These are phyloP conservation scores for Cucurbita maxima DNA, from an alignment of 306 rosid species.

Conservation along the genomic window DNA sequence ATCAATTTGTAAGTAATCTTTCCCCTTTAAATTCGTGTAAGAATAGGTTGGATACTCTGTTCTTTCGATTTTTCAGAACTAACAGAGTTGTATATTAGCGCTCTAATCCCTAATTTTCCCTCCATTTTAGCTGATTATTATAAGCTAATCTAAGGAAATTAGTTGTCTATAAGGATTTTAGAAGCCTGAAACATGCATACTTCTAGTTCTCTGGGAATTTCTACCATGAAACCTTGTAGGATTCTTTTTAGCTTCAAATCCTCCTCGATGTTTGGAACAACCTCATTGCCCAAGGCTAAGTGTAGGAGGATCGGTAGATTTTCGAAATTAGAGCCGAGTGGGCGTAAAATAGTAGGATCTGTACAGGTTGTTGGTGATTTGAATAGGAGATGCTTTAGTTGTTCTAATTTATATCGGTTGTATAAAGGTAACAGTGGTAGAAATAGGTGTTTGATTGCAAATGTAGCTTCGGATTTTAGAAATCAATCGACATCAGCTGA, in stretches of 20 bases:
- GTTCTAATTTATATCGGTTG: conserved; percentile 18
- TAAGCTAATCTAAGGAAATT: neutral
- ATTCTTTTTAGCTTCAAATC: conserved; percentile 28
- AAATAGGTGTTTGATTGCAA: conserved; percentile 22
- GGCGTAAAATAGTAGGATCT: conserved; percentile 22
- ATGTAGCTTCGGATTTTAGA: conserved; percentile 56
- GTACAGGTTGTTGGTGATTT: conserved; percentile 14
- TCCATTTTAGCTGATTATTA: neutral
- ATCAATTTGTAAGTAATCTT: conserved; percentile 1
- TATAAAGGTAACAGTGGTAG: conserved; percentile 19
- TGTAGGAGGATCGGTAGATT: conserved; percentile 13
- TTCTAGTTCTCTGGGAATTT: conserved; percentile 52
- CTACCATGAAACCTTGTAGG: conserved; percentile 63
- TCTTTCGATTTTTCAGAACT: neutral
- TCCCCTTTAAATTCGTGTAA: neutral
- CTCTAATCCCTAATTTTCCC: neutral
- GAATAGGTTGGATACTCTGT: neutral
- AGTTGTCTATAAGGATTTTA: neutral
- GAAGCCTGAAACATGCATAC: conserved; percentile 24
- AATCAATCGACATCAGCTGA: conserved; percentile 64
- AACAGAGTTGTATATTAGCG: neutral
- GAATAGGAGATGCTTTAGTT: conserved; percentile 44
- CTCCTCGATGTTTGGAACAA: conserved; percentile 33
- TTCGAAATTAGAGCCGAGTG: conserved; percentile 15
- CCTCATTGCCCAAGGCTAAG: conserved; percentile 18